Conservation (phyloP, 352 stramenopile genomes). For the Pythium diclinum region DNA sequence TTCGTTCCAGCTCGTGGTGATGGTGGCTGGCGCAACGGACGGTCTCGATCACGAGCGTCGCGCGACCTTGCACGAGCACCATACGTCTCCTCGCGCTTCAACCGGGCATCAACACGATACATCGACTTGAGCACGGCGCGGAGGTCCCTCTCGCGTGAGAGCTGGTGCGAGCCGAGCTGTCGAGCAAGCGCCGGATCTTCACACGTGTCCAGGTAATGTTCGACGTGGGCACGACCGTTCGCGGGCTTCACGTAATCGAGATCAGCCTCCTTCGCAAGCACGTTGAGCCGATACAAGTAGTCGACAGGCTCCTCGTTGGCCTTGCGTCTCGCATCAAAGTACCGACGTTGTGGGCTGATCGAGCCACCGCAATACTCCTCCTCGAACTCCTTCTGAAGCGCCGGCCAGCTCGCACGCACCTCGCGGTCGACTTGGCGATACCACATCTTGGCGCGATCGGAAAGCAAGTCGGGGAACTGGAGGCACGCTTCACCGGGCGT, state of each 20-base stretch:
- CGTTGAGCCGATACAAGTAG: conserved; percentile 28
- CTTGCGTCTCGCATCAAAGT: conserved; percentile 13
- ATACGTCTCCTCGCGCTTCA: background rate
- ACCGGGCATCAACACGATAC: background rate
- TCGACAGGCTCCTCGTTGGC: conserved; percentile 19
- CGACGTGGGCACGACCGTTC: background rate
- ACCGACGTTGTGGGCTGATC: conserved; percentile 2
- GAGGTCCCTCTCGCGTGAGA: background rate
- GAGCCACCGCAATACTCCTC: conserved; percentile 18
- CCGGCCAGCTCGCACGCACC: conserved; percentile 8
- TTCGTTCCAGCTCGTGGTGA: background rate
- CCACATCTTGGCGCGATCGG: conserved; percentile 12
- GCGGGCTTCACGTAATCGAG: background rate
- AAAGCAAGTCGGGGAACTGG: conserved; percentile 14
- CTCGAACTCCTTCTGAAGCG: conserved; percentile 16
- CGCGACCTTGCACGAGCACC: background rate
- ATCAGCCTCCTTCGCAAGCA: conserved; percentile 1
- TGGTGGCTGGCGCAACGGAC: background rate
- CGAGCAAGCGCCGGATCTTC: conserved; percentile 5
- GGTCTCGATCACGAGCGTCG: background rate
- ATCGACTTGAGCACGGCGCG: background rate
- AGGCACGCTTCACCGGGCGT: conserved; percentile 11
- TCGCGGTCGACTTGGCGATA: conserved; percentile 11
- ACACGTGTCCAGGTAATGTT: conserved; percentile 18
- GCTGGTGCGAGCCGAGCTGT: background rate